Evolutionary conservation across 1,139 yeast species (phyloP), one percentile per base, ranked within the genome.

Genomic region (Debaryomyces psychrophilus): DNA sequence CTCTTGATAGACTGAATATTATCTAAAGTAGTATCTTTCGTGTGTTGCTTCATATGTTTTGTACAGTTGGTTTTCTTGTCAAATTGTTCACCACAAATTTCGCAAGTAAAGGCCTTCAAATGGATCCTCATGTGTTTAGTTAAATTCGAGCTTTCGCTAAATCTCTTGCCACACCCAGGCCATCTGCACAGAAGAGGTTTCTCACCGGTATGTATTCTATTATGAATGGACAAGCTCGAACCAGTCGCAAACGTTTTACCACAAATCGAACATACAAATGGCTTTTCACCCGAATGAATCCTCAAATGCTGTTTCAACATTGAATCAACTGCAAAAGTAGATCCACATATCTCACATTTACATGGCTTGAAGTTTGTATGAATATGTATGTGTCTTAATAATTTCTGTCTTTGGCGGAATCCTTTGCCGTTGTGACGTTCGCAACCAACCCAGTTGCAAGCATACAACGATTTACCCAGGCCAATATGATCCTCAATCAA

Each of bases 301-400:
- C 99, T 72, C 58, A 80, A 62, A 68, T 93, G 99, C 76, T 85
- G 90, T 41, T 76, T 72, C 43, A 87, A 69, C 75, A 83, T 82
- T 22, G 81, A 63, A 37, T 82, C 85, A 20, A 84, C 85, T 8
- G 89, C 87, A 67, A 92, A 90, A 15, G 73, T 63, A 48, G 85
- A 81, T 7, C 81, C 82, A 63, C 97, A 90, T 1, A 78, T 64
- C 3, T 73, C 64, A 65, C 97, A 90, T 50, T 69, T 67, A 61
- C 79, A 87, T 0, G 96, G 96, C 60, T 84, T 85, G 64, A 85
- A 82, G 50, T 86, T 84, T 1, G 98, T 89, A 64, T 93, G 99
- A 2, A 87, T 85, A 61, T 87, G 95, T 40, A 93, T 69, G 65
- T 93, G 99, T 40, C 99, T 79, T 23, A 87, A 68, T 14, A 90